phyloP scores from a whole-genome alignment of 106 monocot genomes.

The Apostasia ramifera region DNA sequence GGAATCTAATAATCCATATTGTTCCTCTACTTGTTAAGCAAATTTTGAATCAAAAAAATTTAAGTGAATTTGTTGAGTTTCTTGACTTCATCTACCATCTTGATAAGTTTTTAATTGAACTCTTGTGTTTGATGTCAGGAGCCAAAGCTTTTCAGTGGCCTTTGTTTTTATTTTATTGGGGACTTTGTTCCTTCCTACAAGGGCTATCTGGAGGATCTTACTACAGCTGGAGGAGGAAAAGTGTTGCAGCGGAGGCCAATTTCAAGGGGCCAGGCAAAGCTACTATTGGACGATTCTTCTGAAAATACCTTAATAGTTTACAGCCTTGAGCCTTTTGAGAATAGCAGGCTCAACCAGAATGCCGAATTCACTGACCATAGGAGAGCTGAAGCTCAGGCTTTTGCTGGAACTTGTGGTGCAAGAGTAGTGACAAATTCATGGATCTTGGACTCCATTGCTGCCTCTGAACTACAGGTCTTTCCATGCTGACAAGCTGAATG shows the following conservation, averaged over 20 bases:
- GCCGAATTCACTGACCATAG: conserved; percentile 2
- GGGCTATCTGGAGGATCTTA: conserved; percentile 75
- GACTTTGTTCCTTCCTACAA: conserved; percentile 55
- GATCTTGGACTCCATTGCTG: conserved; percentile 86
- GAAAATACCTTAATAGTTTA: conserved; percentile 45
- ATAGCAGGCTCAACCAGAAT: not conserved
- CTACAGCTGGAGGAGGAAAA: conserved; percentile 58
- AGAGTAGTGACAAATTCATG: conserved; percentile 55
- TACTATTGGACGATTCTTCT: conserved; percentile 22
- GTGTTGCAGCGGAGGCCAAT: conserved; percentile 79
- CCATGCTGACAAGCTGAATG: not conserved
- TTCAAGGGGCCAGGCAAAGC: conserved; percentile 25
- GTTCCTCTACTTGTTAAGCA: not conserved
- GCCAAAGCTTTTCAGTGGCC: conserved; percentile 55
- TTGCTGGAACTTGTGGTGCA: conserved; percentile 62
- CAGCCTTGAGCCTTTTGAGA: conserved; percentile 48
- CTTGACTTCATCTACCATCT: not conserved
- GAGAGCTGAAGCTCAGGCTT: conserved; percentile 38
- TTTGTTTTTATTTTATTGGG: conserved; percentile 70
- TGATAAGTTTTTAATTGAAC: not conserved
- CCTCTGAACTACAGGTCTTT: conserved; percentile 42
- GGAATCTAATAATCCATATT: not conserved
- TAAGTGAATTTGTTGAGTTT: not conserved
- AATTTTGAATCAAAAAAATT: not conserved
- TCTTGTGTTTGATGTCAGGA: conserved; percentile 31